Conservation (phyloP, 306 rosid genomes). For the Macrotyloma uniflorum region DNA sequence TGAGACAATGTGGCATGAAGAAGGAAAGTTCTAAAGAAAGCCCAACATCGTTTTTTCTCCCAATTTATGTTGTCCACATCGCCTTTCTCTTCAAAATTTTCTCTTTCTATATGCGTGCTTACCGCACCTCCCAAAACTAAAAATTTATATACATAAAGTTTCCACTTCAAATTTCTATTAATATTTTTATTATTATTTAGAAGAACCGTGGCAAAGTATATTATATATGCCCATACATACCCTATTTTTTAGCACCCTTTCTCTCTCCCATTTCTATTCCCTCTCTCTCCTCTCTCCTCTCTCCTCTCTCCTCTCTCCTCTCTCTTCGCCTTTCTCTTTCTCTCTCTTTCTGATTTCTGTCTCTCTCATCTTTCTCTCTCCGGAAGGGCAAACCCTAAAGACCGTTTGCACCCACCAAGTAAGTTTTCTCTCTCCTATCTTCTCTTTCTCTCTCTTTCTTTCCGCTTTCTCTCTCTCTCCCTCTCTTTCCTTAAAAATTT, state of each 20-base stretch:
- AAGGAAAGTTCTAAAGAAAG: slow-evolving; percentile 16
- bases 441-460: slow-evolving; percentile 41
- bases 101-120: background rate
- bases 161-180: slow-evolving; percentile 3
- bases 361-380: slow-evolving; percentile 73
- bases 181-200: slow-evolving; percentile 12
- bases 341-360: slow-evolving; percentile 64
- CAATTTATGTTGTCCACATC: slow-evolving; percentile 15
- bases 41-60: background rate
- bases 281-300: slow-evolving; percentile 40
- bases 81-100: background rate
- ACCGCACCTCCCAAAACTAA: slow-evolving; percentile 12
- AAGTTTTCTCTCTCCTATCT: slow-evolving; percentile 82
- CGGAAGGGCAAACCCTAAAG: slow-evolving; percentile 99
- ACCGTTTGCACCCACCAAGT: slow-evolving; percentile 99
- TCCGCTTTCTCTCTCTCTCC: slow-evolving; percentile 31
- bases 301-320: slow-evolving; percentile 42
- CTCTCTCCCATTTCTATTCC: slow-evolving; percentile 40
- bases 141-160: background rate
- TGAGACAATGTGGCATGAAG: slow-evolving; percentile 23
- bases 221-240: slow-evolving; percentile 38
- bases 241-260: slow-evolving; percentile 45
- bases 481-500: slow-evolving; percentile 53
- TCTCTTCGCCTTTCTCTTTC: slow-evolving; percentile 51
- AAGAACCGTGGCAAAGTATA: slow-evolving; percentile 34